Base-by-base conservation (phyloP, 805 yeast genomes). In the Lachancea lanzarotensis region DNA sequence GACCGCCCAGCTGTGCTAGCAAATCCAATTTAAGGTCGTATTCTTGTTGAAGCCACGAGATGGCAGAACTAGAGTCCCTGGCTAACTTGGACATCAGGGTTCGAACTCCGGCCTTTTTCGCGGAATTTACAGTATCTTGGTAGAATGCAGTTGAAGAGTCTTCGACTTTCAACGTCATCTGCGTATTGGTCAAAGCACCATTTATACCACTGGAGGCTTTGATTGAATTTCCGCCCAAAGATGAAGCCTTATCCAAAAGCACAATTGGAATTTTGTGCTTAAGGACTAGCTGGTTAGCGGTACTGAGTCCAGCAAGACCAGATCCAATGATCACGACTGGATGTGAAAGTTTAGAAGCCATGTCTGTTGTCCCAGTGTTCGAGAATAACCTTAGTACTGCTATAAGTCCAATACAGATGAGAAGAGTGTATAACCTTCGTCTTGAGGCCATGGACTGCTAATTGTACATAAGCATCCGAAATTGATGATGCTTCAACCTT, bases 1-100 rank as follows among this genome's bases (percentile, higher is more conserved):
- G 95, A 2, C 95, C 95, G 22, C 95, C 95, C 35, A 86, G 64
- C 53, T 85, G 76, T n/a, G 86, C 75, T 11, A 86, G 83, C 13
- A 81, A 69, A 7, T 84, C 74, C 45, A 86, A 66, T 53, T 81
- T 85, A 40, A 84, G 65, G 6, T 71, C 73, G 53, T 84, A 78
- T 3, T 72, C 74, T 26, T 75, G 72, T 52, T 82, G 83, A 42
- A 86, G 71, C 91, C 95, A 86, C 39, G 76, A 76, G 40, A 86
- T 74, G 0, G 93, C 90, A 35, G 71, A 74, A 5, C 76, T 78
- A 2, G 88, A 80, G 36, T 82, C 78, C 45, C 72, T 65, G 1
- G 84, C 74, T 48, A 86, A 67, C 4, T 77, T 82, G 27, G 69
- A 65, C 63, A 83, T 81, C 51, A 86, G 69, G 2, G 65, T 67